Base-by-base conservation (phyloP, 257 asterid species). In the Haberlea rhodopensis region DNA sequence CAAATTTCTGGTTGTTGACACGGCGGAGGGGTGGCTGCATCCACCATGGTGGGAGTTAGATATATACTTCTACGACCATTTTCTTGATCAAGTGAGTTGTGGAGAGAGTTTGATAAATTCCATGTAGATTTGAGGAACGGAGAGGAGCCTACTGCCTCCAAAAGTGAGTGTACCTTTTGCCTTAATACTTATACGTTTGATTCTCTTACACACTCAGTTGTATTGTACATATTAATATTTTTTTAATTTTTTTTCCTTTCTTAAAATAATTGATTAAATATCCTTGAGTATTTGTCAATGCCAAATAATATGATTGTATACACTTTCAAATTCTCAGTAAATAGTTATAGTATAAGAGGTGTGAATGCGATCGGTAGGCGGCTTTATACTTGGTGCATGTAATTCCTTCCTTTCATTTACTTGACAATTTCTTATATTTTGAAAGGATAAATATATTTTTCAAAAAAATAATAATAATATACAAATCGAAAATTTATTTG, bases 31-130 rank as follows among this genome's bases (percentile, higher is more conserved):
- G 32, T 82, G 85, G 88, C 53, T 80, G 69, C 79, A 73, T 6
- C 84, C 85, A 43, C 83, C 87, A 73, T 85, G 82, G 85, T 80
- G 85, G 87, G 75, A 68, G 61, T 40, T 73, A 61, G 88, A 80
- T 7, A 65, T 53, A 20, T 85, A 85, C 32, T 75, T 81, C 13
- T 77, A 54, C 1, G 51, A 43, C 51, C 51, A 43, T 43, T 43
- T 43, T 43, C 51, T 43, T 43, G 51, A 43, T 43, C 51, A 4
- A 43, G n/a, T 32, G 11, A 13, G 18, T 6, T n/a, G 48, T 8
- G 18, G 20, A 16, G 51, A 43, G 1, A 43, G 20, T 43, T 43
- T 43, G 51, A 13, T 43, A 20, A 15, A 43, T 15, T 43, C 51
- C 51, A 43, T 43, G 20, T 8, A 43, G 20, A 43, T 43, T 43